phyloP scores from a whole-genome alignment of 2,329 filamentous ascomycete species.

The Epichloe glyceriae region DNA sequence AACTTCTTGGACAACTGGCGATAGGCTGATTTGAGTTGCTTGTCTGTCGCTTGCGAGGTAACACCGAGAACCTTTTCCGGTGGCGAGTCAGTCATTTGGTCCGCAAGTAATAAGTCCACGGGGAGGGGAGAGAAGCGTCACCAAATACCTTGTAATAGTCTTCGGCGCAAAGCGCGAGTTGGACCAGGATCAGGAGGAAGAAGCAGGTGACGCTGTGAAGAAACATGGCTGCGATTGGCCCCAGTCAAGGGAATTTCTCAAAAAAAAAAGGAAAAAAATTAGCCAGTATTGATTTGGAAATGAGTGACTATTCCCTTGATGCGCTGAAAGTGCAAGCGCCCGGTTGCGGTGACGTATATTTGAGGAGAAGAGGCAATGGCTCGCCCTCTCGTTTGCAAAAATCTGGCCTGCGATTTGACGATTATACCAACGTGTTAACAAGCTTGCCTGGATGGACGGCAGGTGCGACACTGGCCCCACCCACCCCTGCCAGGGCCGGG shows the following conservation, averaged over 20 bases:
- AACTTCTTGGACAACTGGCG: slow-evolving; percentile 85
- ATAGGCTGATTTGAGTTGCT: slow-evolving; percentile 89
- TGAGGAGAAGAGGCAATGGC: background rate
- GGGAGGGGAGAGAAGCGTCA: background rate
- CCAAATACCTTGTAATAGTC: slow-evolving; percentile 64
- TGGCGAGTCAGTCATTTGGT: background rate
- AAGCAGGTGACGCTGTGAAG: slow-evolving; percentile 35
- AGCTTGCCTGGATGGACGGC: background rate
- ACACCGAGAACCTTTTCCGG: slow-evolving; percentile 58
- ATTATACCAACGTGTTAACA: slow-evolving; percentile 25
- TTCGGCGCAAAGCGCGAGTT: slow-evolving; percentile 45
- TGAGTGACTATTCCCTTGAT: background rate
- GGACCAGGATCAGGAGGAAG: slow-evolving; percentile 39
- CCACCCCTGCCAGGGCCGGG: no score
- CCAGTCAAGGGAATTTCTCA: slow-evolving; percentile 4
- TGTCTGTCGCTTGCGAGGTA: slow-evolving; percentile 64
- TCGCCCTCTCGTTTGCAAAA: background rate
- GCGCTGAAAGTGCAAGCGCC: slow-evolving; percentile 2
- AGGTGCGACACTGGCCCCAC: no score
- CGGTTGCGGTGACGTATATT: slow-evolving; percentile 2
- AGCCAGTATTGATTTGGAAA: background rate
- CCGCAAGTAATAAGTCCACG: background rate
- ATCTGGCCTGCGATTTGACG: background rate
- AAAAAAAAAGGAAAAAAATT: background rate
- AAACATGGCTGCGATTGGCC: slow-evolving; percentile 32